Conservation (phyloP, 2,329 filamentous ascomycete genomes). For the Fusarium sulawesiense region DNA sequence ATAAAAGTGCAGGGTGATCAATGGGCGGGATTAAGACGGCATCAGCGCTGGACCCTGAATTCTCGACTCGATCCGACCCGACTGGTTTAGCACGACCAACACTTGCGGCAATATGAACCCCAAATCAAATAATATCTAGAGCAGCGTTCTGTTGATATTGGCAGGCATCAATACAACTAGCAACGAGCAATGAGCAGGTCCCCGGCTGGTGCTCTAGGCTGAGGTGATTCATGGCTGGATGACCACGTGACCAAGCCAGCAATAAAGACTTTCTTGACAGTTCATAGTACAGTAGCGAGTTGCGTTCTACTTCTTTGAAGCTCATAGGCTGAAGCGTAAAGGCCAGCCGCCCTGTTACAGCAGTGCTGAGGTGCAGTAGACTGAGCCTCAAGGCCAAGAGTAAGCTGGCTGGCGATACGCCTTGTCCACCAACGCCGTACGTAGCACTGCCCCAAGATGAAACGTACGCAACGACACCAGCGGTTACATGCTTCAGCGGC, state of each 20-base stretch:
- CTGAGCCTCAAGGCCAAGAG: neutral
- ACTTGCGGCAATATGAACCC: neutral
- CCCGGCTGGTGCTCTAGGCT: too few species aligned
- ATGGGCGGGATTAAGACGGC: constrained; percentile 15
- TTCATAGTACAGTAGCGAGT: neutral
- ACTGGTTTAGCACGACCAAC: neutral
- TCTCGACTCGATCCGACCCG: neutral
- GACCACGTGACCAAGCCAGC: neutral
- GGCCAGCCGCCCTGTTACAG: neutral
- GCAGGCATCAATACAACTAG: accelerated
- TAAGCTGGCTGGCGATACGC: constrained; percentile 8
- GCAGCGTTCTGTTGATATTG: neutral
- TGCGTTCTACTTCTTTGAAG: neutral
- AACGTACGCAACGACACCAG: neutral
- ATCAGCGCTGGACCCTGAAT: constrained; percentile 19
- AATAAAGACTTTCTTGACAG: neutral
- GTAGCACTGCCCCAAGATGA: constrained; percentile 21
- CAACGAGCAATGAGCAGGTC: neutral
- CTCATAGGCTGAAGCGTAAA: neutral
- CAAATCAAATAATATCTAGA: neutral
- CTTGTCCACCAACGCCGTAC: neutral
- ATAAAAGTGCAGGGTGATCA: neutral
- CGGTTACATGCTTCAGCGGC: neutral
- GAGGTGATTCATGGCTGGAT: too few species aligned
- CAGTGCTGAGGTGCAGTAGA: neutral